Evolutionary conservation across 2,329 filamentous ascomycete species (phyloP).

Genomic region (Sporothrix dimorphospora): DNA sequence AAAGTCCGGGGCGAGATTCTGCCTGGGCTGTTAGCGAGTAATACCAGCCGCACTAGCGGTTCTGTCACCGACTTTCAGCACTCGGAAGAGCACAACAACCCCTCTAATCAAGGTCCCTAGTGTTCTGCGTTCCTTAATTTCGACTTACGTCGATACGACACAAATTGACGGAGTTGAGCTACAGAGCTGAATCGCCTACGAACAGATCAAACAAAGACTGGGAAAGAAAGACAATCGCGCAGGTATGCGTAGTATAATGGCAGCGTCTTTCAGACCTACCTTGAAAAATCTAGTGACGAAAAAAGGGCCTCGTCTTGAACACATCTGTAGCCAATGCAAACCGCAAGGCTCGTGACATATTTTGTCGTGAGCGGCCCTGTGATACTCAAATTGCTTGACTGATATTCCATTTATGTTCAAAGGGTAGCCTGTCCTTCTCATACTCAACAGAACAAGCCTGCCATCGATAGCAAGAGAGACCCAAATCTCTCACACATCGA

Average conservation of each 20-base stretch:
- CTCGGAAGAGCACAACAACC: neutral
- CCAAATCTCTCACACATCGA: neutral
- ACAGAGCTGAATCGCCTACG: too few relatives aligned
- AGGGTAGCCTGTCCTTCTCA: neutral
- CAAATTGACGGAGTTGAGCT: neutral
- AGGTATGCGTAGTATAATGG: too few relatives aligned
- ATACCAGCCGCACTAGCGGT: neutral
- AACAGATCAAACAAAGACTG: too few relatives aligned
- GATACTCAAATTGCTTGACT: neutral
- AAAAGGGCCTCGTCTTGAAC: too few relatives aligned
- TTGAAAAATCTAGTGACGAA: too few relatives aligned
- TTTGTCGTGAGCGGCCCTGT: neutral
- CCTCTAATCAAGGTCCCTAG: neutral
- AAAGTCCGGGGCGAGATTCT: neutral
- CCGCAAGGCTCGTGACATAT: neutral
- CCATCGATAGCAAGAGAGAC: neutral
- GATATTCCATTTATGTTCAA: slow-evolving; percentile 1
- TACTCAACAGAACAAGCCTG: neutral
- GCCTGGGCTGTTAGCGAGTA: neutral
- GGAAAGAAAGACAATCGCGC: too few relatives aligned
- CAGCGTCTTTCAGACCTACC: too few relatives aligned
- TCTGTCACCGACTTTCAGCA: neutral
- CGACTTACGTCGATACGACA: neutral
- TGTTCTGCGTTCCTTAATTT: neutral
- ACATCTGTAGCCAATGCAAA: neutral